A percentile compares a stretch with the other conserved stretches of the same genome.
Evolutionary conservation across 371 early-diverging fungal species (phyloP).

Genomic region (Mortierella sp.): DNA sequence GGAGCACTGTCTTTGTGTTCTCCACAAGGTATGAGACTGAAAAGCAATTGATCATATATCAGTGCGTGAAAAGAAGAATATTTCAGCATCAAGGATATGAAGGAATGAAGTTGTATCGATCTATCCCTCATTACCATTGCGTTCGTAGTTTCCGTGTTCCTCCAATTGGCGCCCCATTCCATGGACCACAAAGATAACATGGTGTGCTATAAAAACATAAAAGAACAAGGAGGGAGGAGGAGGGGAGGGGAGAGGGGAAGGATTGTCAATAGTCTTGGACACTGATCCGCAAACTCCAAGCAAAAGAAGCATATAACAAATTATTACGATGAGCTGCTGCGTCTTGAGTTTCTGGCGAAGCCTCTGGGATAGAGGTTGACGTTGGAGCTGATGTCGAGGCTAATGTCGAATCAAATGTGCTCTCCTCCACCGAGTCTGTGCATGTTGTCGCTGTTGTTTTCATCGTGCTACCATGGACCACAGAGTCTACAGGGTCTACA

Average conservation of each 20-base stretch:
- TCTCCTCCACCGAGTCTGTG: constrained; percentile 8
- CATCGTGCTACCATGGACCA: constrained; percentile 13
- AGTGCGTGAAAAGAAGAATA: no score
- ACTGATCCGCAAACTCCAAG: background rate
- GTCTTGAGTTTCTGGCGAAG: background rate
- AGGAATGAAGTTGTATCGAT: background rate
- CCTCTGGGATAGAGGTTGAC: background rate
- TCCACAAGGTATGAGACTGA: constrained; percentile 64
- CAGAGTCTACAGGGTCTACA: background rate
- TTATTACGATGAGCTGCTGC: background rate
- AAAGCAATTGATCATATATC: background rate
- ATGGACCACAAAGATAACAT: constrained; percentile 74
- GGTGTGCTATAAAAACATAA: constrained; percentile 43
- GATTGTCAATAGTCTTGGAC: background rate
- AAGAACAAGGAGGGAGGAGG: background rate
- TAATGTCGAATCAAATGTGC: background rate
- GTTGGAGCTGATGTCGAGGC: background rate
- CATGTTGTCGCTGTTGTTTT: constrained; percentile 12
- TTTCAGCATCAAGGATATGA: no score
- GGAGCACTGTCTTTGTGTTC: constrained; percentile 63
- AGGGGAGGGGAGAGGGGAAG: background rate
- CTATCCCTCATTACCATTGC: constrained; percentile 58
- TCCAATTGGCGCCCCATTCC: constrained; percentile 78
- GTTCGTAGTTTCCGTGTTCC: constrained; percentile 64
- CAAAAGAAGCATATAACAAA: background rate